These are phyloP conservation scores for Acanthamoeba lenticulata DNA, from an alignment of 208 protist species.

Conservation along the genomic window DNA sequence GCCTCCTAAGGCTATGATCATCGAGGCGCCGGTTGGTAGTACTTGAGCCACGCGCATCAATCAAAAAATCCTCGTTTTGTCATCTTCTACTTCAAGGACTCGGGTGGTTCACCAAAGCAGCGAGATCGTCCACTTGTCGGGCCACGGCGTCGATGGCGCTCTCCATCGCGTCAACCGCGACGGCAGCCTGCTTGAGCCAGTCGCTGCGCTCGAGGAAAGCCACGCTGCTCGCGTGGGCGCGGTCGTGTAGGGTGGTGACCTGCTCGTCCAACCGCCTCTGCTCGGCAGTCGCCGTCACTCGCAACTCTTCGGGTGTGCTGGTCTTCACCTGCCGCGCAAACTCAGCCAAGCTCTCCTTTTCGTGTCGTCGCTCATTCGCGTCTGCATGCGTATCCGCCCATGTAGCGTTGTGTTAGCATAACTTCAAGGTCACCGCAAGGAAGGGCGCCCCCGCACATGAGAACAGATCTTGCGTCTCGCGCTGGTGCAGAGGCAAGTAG, in stretches of 20 bases:
- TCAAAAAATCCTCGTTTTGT: too few relatives aligned
- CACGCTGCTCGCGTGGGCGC: neutral
- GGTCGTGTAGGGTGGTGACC: neutral
- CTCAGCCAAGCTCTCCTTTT: neutral
- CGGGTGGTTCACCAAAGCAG: too few relatives aligned
- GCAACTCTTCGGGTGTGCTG: neutral
- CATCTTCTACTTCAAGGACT: too few relatives aligned
- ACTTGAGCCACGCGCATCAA: too few relatives aligned
- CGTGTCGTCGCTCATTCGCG: neutral
- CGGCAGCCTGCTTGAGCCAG: neutral
- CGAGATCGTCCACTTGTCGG: neutral
- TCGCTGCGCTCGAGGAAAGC: neutral
- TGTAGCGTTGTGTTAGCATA: neutral
- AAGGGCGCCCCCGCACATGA: neutral
- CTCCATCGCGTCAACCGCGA: neutral
- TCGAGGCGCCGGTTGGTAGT: too few relatives aligned
- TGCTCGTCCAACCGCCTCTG: neutral
- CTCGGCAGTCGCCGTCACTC: neutral
- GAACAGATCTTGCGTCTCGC: neutral
- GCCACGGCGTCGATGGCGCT: neutral
- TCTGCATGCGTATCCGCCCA: too few relatives aligned
- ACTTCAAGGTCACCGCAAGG: neutral
- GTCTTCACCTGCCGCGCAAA: neutral
- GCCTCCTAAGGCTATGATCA: too few relatives aligned
- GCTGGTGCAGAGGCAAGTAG: neutral